Evolutionary conservation across 1,139 yeast genomes (phyloP).

Genomic region (Yamadazyma dushanensis): DNA sequence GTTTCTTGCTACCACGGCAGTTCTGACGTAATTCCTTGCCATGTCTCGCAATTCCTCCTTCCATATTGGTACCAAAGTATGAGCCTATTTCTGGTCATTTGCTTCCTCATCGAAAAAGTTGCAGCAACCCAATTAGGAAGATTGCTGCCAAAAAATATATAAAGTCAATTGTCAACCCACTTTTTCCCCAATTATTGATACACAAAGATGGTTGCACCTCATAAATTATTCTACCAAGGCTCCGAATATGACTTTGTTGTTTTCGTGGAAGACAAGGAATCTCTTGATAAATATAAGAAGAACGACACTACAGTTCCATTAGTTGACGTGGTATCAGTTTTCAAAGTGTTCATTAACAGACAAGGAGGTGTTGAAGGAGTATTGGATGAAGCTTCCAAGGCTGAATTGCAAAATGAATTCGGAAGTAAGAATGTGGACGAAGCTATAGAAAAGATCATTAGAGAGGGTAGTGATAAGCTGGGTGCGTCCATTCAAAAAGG

Average conservation of each 20-base stretch:
- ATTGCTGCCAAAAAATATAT: constrained; percentile 1
- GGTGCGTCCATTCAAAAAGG: constrained; percentile 21
- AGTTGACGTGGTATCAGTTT: constrained; percentile 62
- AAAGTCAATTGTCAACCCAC: neutral
- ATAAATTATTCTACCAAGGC: constrained; percentile 68
- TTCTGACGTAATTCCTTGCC: too few relatives aligned
- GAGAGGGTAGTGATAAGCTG: constrained; percentile 52
- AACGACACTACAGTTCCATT: constrained; percentile 59
- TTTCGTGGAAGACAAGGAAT: constrained; percentile 57
- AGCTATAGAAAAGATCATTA: constrained; percentile 54
- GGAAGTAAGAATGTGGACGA: constrained; percentile 52
- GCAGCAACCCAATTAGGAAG: constrained; percentile 2
- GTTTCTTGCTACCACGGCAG: too few relatives aligned
- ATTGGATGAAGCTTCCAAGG: constrained; percentile 70
- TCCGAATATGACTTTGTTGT: constrained; percentile 59
- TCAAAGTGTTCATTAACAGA: constrained; percentile 60
- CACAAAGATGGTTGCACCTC: constrained; percentile 28
- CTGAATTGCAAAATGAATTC: constrained; percentile 64
- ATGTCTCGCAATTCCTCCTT: too few relatives aligned
- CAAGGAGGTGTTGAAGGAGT: constrained; percentile 73
- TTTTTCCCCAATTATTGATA: neutral
- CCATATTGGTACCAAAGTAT: neutral
- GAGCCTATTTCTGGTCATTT: neutral
- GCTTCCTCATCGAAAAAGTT: neutral
- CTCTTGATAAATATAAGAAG: constrained; percentile 47